phyloP scores from a whole-genome alignment of 2,329 filamentous ascomycete genomes.

The Whalleya microplaca region DNA sequence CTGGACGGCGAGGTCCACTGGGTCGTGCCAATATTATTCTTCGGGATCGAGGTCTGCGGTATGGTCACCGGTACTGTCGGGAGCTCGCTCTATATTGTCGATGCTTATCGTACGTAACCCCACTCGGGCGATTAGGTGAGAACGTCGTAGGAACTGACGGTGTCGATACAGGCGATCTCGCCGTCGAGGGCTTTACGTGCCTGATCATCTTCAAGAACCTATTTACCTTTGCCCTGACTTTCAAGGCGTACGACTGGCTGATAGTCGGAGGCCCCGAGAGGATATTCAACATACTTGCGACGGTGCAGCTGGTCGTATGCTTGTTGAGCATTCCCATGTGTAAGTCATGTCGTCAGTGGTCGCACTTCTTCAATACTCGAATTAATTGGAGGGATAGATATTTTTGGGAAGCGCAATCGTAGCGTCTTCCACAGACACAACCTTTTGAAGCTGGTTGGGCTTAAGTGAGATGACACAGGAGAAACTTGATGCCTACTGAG shows the following conservation, averaged over 20 bases:
- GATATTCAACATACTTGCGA: conserved; percentile 71
- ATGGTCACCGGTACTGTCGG: conserved; percentile 93
- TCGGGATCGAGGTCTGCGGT: conserved; percentile 80
- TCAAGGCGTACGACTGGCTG: conserved; percentile 84
- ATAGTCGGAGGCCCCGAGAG: conserved; percentile 62
- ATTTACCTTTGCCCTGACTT: conserved; percentile 85
- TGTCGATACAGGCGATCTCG: conserved; percentile 64
- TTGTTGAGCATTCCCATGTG: conserved; percentile 75
- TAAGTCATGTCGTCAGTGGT: conserved; percentile 53
- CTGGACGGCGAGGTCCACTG: conserved; percentile 63
- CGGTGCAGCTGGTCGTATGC: conserved; percentile 79
- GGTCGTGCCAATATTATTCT: conserved; percentile 78
- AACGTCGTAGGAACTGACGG: neutral
- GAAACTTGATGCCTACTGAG: too few species aligned
- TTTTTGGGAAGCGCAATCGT: conserved; percentile 78
- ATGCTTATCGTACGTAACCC: conserved; percentile 75
- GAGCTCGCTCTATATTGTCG: conserved; percentile 85
- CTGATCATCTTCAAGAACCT: conserved; percentile 94
- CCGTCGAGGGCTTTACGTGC: conserved; percentile 87
- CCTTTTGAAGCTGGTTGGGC: conserved; percentile 56
- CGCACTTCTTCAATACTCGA: neutral
- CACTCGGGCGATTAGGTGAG: neutral
- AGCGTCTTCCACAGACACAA: conserved; percentile 78
- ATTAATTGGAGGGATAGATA: conserved; percentile 52
- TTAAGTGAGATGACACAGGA: conserved; percentile 28